Evolutionary conservation across 331 rosid genomes (phyloP).

Genomic region (Telfairia occidentalis): DNA sequence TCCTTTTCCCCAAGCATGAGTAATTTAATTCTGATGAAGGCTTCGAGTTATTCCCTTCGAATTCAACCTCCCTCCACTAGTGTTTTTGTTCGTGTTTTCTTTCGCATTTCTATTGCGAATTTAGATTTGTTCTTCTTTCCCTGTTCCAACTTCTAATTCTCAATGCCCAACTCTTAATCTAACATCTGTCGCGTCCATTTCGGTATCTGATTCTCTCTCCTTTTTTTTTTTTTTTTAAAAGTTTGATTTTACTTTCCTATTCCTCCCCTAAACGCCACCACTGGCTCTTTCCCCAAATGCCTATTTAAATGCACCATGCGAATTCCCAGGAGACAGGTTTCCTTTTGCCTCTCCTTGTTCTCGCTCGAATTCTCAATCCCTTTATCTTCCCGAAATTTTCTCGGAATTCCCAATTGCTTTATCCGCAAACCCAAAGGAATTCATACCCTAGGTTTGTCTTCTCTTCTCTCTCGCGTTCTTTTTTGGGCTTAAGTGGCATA

Average conservation of each 20-base stretch:
- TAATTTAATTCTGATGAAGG: slow-evolving; percentile 19
- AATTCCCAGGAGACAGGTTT: slow-evolving; percentile 40
- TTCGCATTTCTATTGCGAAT: neutral
- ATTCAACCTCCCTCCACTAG: neutral
- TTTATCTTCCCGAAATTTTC: slow-evolving; percentile 19
- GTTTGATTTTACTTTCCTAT: neutral
- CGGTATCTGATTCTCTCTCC: slow-evolving; percentile 47
- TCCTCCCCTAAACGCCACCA: neutral
- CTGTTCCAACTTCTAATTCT: slow-evolving; percentile 24
- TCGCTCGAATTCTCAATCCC: slow-evolving; percentile 27
- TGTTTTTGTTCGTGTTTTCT: neutral
- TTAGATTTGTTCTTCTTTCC: slow-evolving; percentile 10
- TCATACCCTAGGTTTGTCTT: slow-evolving; percentile 43
- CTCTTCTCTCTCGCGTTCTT: neutral
- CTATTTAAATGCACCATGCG: slow-evolving; percentile 76
- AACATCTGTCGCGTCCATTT: slow-evolving; percentile 17
- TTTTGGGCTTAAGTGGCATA: slow-evolving; percentile 23
- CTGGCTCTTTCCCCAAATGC: slow-evolving; percentile 22
- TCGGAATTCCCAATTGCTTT: slow-evolving; percentile 15
- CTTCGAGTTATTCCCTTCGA: slow-evolving; percentile 16
- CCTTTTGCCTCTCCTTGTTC: slow-evolving; percentile 34
- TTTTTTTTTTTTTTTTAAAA: neutral
- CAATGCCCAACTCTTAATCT: slow-evolving; percentile 24
- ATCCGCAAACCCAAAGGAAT: slow-evolving; percentile 17
- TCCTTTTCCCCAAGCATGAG: slow-evolving; percentile 19